Conservation (phyloP, 495 filamentous ascomycete species). For the Aspergillus bertholletiae region DNA sequence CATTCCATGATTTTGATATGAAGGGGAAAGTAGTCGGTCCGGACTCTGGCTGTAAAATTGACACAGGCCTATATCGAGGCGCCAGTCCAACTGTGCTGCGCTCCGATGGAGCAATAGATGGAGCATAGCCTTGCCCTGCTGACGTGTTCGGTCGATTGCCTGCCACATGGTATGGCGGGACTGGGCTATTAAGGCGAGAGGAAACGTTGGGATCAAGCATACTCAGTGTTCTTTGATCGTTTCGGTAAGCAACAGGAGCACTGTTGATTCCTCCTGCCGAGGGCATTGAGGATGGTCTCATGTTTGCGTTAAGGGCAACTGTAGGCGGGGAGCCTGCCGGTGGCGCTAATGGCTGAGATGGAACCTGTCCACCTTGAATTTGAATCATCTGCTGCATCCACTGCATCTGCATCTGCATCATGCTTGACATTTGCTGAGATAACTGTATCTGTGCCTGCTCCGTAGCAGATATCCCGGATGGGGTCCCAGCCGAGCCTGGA, state of each 20-base stretch:
- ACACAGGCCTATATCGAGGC: conserved; percentile 90
- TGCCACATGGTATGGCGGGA: conserved; percentile 28
- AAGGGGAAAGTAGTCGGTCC: conserved; percentile 48
- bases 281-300: conserved; percentile 46
- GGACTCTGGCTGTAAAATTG: conserved; percentile 37
- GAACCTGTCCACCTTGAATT: conserved; percentile 49
- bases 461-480: conserved; percentile 41
- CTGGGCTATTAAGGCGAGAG: conserved; percentile 44
- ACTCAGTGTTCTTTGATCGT: conserved; percentile 64
- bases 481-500: conserved; percentile 27
- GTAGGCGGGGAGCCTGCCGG: conserved; percentile 11
- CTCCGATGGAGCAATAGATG: conserved; percentile 88
- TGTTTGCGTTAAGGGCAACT: conserved; percentile 14
- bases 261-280: conserved; percentile 19
- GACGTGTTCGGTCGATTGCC: conserved; percentile 28
- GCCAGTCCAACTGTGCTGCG: conserved; percentile 89
- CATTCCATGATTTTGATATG: conserved; percentile 44
- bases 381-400: conserved; percentile 76
- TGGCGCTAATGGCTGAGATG: conserved; percentile 19
- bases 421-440: conserved; percentile 81
- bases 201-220: conserved; percentile 73
- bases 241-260: conserved; percentile 16
- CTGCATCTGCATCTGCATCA: conserved; percentile 94
- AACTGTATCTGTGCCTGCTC: conserved; percentile 81
- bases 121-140: conserved; percentile 51